Base-by-base conservation (phyloP, 164 flowering plant species). In the Litsea cubeba region DNA sequence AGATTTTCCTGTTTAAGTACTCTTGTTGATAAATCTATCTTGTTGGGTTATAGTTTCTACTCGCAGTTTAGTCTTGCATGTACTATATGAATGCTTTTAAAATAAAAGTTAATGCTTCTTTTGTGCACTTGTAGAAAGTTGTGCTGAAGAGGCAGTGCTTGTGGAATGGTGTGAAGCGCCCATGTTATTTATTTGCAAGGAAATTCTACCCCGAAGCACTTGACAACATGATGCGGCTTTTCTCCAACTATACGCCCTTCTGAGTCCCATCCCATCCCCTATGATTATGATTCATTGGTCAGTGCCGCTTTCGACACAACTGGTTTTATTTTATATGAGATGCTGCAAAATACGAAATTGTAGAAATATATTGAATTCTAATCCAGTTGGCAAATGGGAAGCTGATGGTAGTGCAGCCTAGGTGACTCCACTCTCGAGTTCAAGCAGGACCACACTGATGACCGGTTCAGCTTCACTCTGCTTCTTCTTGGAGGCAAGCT, bases 181-280 rank as follows among this genome's bases (percentile, higher is more conserved):
- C 97, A 0, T 92, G 97, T 72, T 92, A 87, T 82, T 79, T 92
- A 58, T 92, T 92, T 77, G 94, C 91, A 2, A 84, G 94, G 73
- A 92, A 92, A 71, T 92, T 92, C 81, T 73, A 83, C 72, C 93
- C 93, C 1, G 92, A 89, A 69, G 67, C 94, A 68, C 75, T 87
- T 1, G 85, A 89, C 65, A 83, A 76, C 50, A 75, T 92, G 85
- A 49, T 92, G 83, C 74, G 81, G 18, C 80, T 80, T 32, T 88
- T 92, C 84, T 84, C 94, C 78, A 88, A 91, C 71, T 88, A 83
- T 70, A 84, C 93, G 26, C 46, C 46, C 46, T 66, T 80, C 76
- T 84, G 83, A 85, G 80, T 20, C 28, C 62, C 70, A n/a, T n/a
- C n/a, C n/a, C n/a, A 73, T 58, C 72, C 30, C 50, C 71, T 54